Base-by-base conservation (phyloP, 106 monocot genomes). In the Platanthera zijinensis region DNA sequence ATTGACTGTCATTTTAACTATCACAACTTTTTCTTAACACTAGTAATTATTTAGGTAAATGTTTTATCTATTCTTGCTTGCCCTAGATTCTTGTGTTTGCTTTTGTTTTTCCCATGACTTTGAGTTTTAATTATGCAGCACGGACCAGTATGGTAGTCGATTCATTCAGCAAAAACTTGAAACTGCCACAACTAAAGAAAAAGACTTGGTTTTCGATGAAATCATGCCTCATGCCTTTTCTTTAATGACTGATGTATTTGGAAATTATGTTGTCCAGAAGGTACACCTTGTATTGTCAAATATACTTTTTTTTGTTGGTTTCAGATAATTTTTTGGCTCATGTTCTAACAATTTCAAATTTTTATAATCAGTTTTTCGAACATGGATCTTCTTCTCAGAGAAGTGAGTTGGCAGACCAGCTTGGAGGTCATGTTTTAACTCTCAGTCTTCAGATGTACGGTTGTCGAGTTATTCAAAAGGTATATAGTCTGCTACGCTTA, bases 81-180 rank as follows among this genome's bases (percentile, higher is more conserved):
- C 39, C 39, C 39, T 39, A 39, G 1, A 39, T 39, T 39, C 39
- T 39, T 39, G 39, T 39, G 39, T 3, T 39, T 39, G 39, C 39
- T 39, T 39, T 39, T 39, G 39, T 39, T 1, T 39, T 39, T 39
- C 39, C 39, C 39, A 39, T 67, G 10, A 67, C 25, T 1, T 67
- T 25, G 30, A 30, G 32, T 30, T 67, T 67, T 30, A 30, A 32
- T 10, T 78, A 6, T 81, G 6, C 83, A 94, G 93, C 80, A 78
- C 83, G 48, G 90, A 94, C 64, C 93, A 94, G 59, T 89, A 91
- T 77, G 94, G 94, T 45, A 94, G 91, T 39, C 81, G 88, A 64
- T 94, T 91, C 78, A 94, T 94, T 77, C 94, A 94, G 59, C 94
- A 94, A 39, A 94, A 94, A 66, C 84, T 91, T 78, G 94, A 94